Base-by-base conservation (phyloP, 176 grass and related monocot species). In the Hsuehochloa calcarea region DNA sequence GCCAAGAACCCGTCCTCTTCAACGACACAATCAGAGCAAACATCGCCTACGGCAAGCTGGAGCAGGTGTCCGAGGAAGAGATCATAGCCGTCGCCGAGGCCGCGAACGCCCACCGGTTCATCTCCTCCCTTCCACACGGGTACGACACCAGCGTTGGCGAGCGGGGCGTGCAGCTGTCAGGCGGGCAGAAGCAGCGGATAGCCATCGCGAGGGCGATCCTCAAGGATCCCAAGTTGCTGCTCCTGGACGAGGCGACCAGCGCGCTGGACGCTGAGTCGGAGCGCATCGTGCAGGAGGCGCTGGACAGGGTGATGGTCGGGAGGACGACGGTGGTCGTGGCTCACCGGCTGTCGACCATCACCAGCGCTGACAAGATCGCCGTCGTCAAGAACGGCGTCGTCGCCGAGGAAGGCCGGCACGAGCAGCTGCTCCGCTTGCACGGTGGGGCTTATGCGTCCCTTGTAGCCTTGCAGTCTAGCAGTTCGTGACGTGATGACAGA, bases 131-230 rank as follows among this genome's bases (percentile, higher is more conserved):
- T 5, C 75, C 68, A 20, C 54, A 85, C 5, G 94, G 91, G 38
- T 93, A 93, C 23, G 78, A 89, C 26, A 94, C 93, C 5, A 88
- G 26, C 41, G 92, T 94, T 1, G 92, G 92, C 12, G 92, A 94
- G 72, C 67, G 92, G 9, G 92, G 89, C 8, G 79, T 91, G 49
- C 92, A 94, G 75, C 77, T 94, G 2, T 91, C 92, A 3, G 89
- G 92, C 1, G 92, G 92, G 50, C 92, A 94, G 80, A 91, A 91
- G 89, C 92, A 91, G 68, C 82, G 92, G 23, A 94, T 94, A 22
- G 89, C 92, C 51, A 94, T 94, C 17, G 89, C 92, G 3, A 89
- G 92, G 87, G 92, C 89, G 8, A 68, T 90, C 58, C 80, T 90
- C 17, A 87, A 69, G 80, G 74, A 90, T 46, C 89, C 89, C 10